phyloP scores from a whole-genome alignment of 2,329 filamentous ascomycete genomes.

The Colletotrichum tropicicola region DNA sequence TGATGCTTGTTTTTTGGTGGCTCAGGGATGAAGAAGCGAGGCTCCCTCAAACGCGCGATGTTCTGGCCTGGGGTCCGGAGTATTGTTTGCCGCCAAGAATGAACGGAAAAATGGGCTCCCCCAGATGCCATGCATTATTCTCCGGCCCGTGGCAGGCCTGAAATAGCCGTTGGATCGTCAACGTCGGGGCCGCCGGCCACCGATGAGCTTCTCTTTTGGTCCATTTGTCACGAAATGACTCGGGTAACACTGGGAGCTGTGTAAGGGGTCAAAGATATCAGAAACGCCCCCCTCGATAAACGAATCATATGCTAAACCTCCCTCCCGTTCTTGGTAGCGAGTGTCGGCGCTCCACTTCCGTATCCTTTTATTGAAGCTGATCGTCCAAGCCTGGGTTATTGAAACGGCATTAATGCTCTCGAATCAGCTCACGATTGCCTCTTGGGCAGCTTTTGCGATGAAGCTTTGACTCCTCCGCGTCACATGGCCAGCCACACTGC shows the following conservation, averaged over 20 bases:
- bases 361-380: not conserved
- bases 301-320: not conserved
- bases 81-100: constrained; percentile 14
- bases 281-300: not conserved
- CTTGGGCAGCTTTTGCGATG: not conserved
- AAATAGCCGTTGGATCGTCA: not conserved
- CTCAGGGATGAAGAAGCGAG: not conserved
- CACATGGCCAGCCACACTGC: not conserved
- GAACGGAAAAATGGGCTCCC: constrained; percentile 14
- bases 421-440: not conserved
- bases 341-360: not conserved
- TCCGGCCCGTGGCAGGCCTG: not conserved
- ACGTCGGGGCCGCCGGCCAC: constrained; percentile 8
- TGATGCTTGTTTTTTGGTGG: not conserved
- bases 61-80: constrained; percentile 1
- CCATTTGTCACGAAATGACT: constrained; percentile 20
- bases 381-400: not conserved
- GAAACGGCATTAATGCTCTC: not conserved
- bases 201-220: not conserved
- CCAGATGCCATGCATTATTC: constrained; percentile 9
- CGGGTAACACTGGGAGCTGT: not conserved
- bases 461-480: not conserved
- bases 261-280: not conserved
- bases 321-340: not conserved
- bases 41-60: constrained; percentile 12